These are phyloP conservation scores for Alnus glutinosa DNA, from an alignment of 306 rosid species.

Conservation along the genomic window DNA sequence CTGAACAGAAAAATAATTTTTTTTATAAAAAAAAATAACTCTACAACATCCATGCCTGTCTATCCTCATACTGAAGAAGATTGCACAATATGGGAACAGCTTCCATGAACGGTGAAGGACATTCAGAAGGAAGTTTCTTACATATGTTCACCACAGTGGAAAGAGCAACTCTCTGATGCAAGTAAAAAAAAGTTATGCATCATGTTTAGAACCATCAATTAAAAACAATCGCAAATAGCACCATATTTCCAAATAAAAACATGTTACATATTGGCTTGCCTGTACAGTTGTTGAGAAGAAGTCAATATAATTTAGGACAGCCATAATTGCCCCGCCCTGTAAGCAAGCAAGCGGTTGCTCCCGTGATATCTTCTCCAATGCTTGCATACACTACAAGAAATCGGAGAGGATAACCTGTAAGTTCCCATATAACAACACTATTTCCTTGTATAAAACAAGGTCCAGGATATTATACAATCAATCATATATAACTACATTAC, in stretches of 20 bases:
- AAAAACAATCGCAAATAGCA: neutral
- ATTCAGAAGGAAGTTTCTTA: slow-evolving; percentile 87
- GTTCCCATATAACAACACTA: slow-evolving; percentile 8
- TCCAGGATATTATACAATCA: slow-evolving; percentile 17
- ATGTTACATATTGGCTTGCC: slow-evolving; percentile 43
- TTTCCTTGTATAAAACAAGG: slow-evolving; percentile 9
- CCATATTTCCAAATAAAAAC: neutral
- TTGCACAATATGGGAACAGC: slow-evolving; percentile 95
- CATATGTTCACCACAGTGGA: slow-evolving; percentile 94
- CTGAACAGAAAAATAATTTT: neutral
- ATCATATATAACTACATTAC: slow-evolving; percentile 38
- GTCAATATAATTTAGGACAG: slow-evolving; percentile 79
- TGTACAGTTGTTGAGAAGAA: slow-evolving; percentile 91
- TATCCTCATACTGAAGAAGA: slow-evolving; percentile 91
- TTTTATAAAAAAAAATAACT: slow-evolving; percentile 5
- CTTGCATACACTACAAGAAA: slow-evolving; percentile 81
- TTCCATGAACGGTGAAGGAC: slow-evolving; percentile 76
- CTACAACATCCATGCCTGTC: slow-evolving; percentile 58
- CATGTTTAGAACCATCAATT: slow-evolving; percentile 22
- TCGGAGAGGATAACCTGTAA: slow-evolving; percentile 18
- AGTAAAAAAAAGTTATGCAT: slow-evolving; percentile 4
- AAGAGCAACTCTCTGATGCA: slow-evolving; percentile 85
- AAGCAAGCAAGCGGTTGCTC: slow-evolving; percentile 97
- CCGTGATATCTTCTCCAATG: slow-evolving; percentile 94
- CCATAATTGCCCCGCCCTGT: slow-evolving; percentile 90